These are phyloP conservation scores for Incumbomyces delicatus DNA, from an alignment of 2,329 filamentous ascomycete genomes.

Conservation along the genomic window DNA sequence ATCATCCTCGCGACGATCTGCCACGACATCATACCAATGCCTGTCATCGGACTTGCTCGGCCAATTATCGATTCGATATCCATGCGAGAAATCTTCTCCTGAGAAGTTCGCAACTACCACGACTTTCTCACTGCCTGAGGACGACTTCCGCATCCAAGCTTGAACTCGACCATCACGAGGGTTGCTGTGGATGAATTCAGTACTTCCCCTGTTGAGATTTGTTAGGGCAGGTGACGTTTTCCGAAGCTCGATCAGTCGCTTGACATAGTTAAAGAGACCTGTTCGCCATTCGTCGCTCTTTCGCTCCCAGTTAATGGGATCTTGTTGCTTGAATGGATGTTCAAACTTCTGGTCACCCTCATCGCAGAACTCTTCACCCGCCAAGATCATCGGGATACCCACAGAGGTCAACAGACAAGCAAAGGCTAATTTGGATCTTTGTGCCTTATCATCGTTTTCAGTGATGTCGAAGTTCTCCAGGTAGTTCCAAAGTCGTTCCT, in stretches of 20 bases:
- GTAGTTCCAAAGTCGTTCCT: not conserved
- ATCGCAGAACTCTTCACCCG: constrained; percentile 2
- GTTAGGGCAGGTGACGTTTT: not conserved
- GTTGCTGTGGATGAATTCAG: constrained; percentile 1
- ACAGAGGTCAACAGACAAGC: not conserved
- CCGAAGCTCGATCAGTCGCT: not conserved
- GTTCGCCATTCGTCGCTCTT: not conserved
- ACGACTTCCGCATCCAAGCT: not conserved
- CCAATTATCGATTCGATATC: not conserved
- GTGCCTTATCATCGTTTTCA: not conserved
- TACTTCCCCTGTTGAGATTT: too few species aligned
- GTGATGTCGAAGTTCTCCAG: not conserved
- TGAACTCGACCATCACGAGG: not conserved
- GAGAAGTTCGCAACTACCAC: constrained; percentile 2
- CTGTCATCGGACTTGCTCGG: not conserved
- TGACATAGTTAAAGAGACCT: not conserved
- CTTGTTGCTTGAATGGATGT: not conserved
- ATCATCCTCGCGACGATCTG: not conserved
- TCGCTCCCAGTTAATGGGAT: not conserved
- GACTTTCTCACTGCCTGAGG: not conserved
- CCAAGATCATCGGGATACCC: constrained; percentile 3
- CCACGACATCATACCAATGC: not conserved
- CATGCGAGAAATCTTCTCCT: too few species aligned
- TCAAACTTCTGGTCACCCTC: not conserved
- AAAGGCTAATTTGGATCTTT: not conserved